These are phyloP conservation scores for Suillus clintonianus DNA, from an alignment of 768 basidiomycete genomes.

Conservation along the genomic window DNA sequence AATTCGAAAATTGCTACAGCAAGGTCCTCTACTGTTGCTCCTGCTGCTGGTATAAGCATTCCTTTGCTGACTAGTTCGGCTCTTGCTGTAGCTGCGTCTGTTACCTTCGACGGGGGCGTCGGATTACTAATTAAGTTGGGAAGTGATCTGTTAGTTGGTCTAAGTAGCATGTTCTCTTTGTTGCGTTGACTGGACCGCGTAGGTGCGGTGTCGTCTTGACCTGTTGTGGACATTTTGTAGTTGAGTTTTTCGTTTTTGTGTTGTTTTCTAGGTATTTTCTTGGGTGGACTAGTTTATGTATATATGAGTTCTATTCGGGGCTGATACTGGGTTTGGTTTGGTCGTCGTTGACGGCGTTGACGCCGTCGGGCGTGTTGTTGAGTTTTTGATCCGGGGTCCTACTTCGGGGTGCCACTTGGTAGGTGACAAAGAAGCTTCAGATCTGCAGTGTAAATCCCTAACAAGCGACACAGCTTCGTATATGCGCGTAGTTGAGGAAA, in stretches of 20 bases:
- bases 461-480: constrained; percentile 33
- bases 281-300: too few relatives aligned
- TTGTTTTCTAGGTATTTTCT: too few relatives aligned
- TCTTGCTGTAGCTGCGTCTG: not conserved
- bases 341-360: too few relatives aligned
- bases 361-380: too few relatives aligned
- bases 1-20: not conserved
- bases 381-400: too few relatives aligned
- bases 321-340: too few relatives aligned
- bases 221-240: too few relatives aligned
- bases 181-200: not conserved
- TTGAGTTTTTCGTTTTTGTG: too few relatives aligned
- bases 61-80: not conserved
- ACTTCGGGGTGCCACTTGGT: too few relatives aligned
- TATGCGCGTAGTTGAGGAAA: constrained; percentile 36
- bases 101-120: not conserved
- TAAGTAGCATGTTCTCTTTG: not conserved
- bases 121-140: not conserved
- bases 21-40: not conserved
- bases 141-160: not conserved
- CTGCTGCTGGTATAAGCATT: not conserved
- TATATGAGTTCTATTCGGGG: too few relatives aligned
- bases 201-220: not conserved
- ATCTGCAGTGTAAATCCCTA: constrained; percentile 42
- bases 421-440: too few relatives aligned